Evolutionary conservation across 352 stramenopile species (phyloP), one percentile per base, ranked within the genome.

Genomic region (Phytophthora nicotianae): DNA sequence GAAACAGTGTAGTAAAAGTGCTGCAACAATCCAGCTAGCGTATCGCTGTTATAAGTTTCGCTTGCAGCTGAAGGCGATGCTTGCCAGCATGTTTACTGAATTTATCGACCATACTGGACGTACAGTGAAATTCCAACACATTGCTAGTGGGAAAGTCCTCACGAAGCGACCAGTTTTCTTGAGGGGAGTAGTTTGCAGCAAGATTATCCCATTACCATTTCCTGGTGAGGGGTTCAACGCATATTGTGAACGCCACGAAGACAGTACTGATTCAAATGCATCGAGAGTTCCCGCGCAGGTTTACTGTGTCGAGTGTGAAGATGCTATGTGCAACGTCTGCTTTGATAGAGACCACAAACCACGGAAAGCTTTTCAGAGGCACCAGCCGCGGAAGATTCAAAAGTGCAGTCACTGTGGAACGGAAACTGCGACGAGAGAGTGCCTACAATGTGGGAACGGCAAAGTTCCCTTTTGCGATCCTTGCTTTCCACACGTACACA

Each of bases 291-390:
- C 67, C 0, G 81, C 83, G 0, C 48, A 75, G 11, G 58, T 89
- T 3, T 92, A 92, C 56, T 92, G 83, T 45, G 50, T 86, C 17
- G 75, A 89, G 41, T 92, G 83, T 45, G 83, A 92, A 69, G 79
- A 89, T 57, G 65, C 68, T 1, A 88, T 89, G 83, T 92, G 81
- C 50, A 42, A 40, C 8, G 50, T 72, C 11, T 92, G 83, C 50
- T 92, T 91, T 58, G 58, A 66, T 5, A 75, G 83, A 20, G 83
- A 91, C 45, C 83, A 92, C 50, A 70, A 62, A 24, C 79, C 72
- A 26, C 75, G 81, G 35, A 52, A 65, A 16, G 68, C 78, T 4
- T 83, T 91, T 20, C 68, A 80, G 35, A 49, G 50, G 5, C 83
- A 92, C 26, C 60, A 72, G 20, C 50, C 51, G 21, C 62, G 62